phyloP scores from a whole-genome alignment of 2,329 filamentous ascomycete genomes.

The Trichoderma citrinoviride region DNA sequence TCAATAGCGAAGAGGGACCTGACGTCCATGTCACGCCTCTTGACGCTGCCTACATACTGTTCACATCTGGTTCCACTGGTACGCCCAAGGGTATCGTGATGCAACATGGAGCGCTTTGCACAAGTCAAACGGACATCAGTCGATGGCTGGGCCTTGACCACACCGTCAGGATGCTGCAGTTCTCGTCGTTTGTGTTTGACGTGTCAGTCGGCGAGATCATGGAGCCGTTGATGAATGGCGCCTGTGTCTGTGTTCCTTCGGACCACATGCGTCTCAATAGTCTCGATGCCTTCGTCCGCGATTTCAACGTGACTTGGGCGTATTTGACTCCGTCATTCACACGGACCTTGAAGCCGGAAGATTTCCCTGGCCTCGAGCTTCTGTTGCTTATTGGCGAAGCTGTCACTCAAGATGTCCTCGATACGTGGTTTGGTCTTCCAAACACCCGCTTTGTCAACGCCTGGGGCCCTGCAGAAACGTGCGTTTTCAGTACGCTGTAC shows the following conservation, averaged over 20 bases:
- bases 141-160: not conserved
- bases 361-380: slow-evolving; percentile 13
- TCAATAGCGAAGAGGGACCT: not conserved
- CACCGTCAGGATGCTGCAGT: slow-evolving; percentile 6
- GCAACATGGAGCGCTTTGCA: slow-evolving; percentile 15
- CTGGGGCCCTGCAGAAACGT: slow-evolving; percentile 26
- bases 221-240: slow-evolving; percentile 12
- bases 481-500: slow-evolving; percentile 9
- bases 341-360: not conserved
- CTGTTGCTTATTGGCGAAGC: slow-evolving; percentile 21
- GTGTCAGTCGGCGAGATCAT: slow-evolving; percentile 18
- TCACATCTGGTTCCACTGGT: slow-evolving; percentile 18
- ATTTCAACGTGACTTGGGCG: slow-evolving; percentile 16
- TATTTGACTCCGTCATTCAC: slow-evolving; percentile 19
- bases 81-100: slow-evolving; percentile 12
- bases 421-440: slow-evolving; percentile 19
- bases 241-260: slow-evolving; percentile 13
- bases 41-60: slow-evolving; percentile 4
- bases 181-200: slow-evolving; percentile 21
- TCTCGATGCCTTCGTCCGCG: slow-evolving; percentile 14
- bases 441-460: slow-evolving; percentile 22
- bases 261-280: slow-evolving; percentile 21
- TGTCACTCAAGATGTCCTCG: slow-evolving; percentile 10
- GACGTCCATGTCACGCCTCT: not conserved
- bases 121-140: not conserved